Conservation (phyloP, 352 stramenopile species). For the Aphanomyces stellatus region DNA sequence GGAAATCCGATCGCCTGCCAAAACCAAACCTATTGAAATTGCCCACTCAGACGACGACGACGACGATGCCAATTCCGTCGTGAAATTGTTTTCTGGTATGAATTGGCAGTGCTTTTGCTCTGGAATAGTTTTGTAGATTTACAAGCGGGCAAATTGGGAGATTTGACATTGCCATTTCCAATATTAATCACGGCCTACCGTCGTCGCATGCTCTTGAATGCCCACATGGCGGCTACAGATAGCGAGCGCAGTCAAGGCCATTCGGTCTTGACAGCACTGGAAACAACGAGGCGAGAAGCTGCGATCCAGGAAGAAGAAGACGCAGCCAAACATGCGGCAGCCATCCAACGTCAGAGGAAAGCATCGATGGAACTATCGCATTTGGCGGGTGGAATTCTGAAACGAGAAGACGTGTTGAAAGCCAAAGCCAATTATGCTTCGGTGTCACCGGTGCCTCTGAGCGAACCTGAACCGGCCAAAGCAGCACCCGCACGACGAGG, state of each 20-base stretch:
- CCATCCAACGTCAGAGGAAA: no score
- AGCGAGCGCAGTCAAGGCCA: constrained; percentile 20
- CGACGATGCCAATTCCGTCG: constrained; percentile 40
- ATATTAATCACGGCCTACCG: constrained; percentile 73
- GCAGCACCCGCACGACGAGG: no score
- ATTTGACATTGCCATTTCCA: constrained; percentile 62
- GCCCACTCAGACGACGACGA: not conserved
- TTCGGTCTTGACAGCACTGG: constrained; percentile 55
- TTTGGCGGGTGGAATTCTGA: no score
- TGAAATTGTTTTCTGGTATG: constrained; percentile 51
- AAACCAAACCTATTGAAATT: no score
- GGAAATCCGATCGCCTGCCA: no score
- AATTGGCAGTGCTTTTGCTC: not conserved
- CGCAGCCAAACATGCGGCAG: no score
- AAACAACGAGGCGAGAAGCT: constrained; percentile 36
- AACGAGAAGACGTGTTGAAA: no score
- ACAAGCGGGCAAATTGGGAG: constrained; percentile 63
- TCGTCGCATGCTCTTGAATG: constrained; percentile 69
- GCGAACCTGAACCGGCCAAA: no score
- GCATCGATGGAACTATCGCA: no score
- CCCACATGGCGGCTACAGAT: constrained; percentile 54
- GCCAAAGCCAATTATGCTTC: no score
- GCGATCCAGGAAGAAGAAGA: constrained; percentile 5
- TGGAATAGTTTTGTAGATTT: constrained; percentile 28
- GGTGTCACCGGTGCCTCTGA: no score